These are phyloP conservation scores for Colletotrichum sansevieriae DNA, from an alignment of 2,329 filamentous ascomycete genomes.

Conservation along the genomic window DNA sequence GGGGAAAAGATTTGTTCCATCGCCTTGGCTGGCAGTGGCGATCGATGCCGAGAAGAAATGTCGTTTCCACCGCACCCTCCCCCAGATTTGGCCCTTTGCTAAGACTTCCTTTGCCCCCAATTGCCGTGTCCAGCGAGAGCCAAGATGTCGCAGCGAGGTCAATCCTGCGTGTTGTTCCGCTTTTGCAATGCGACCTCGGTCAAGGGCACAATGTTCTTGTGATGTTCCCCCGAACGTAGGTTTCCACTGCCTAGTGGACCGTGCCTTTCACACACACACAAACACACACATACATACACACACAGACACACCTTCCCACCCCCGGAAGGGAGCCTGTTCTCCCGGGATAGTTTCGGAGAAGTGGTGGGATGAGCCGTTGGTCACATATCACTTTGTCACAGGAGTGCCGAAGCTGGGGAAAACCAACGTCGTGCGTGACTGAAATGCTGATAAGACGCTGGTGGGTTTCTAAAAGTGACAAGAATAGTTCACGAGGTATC, in stretches of 20 bases:
- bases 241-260: not conserved
- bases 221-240: constrained; percentile 11
- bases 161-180: not conserved
- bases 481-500: constrained; percentile 13
- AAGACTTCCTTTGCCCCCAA: not conserved
- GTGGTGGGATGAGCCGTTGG: constrained; percentile 6
- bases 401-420: not conserved
- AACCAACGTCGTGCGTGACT: not conserved
- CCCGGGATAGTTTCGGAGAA: not conserved
- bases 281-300: no score
- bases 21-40: constrained; percentile 11
- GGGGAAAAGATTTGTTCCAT: constrained; percentile 4
- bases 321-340: not conserved
- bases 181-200: constrained; percentile 11
- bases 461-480: not conserved
- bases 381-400: constrained; percentile 16
- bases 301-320: not conserved
- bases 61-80: constrained; percentile 4
- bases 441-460: not conserved
- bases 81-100: constrained; percentile 1
- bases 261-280: not conserved
- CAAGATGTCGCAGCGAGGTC: not conserved
- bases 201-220: constrained; percentile 1
- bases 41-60: constrained; percentile 12
- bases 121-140: not conserved